Base-by-base conservation (phyloP, 148 eudicot genomes). In the Simmondsia chinensis region DNA sequence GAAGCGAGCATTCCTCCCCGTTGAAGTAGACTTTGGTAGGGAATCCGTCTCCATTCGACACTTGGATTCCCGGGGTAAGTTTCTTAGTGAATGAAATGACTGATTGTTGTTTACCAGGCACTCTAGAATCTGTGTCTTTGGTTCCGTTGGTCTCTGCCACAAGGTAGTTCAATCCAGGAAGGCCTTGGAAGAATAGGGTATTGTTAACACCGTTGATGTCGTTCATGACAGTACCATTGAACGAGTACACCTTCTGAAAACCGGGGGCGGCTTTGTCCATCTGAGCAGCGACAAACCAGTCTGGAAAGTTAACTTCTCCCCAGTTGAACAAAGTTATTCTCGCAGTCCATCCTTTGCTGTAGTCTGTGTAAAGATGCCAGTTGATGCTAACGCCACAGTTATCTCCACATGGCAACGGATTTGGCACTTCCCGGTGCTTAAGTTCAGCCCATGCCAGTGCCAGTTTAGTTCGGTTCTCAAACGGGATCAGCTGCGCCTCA, bases 351-450 rank as follows among this genome's bases (percentile, higher is more conserved):
- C 94, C 88, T 11, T 57, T 59, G 18, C 41, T 51, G 60, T 48
- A 83, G 48, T 83, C 88, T 0, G 84, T 59, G 34, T 59, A 43
- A 6, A 83, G 11, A 50, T 83, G 94, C 88, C 94, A 84, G 33
- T 91, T 91, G 42, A 91, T 42, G 64, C 83, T 81, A 3, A 91
- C 94, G 9, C 97, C 97, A 39, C 97, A 91, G 53, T 85, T 78
- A 32, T 91, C 97, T 0, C 77, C 63, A 34, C 97, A 91, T 0
- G 97, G 97, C 51, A 79, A 44, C 2, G 88, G 85, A 30, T 79
- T 74, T 9, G 95, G 68, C n/a, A 64, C 55, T 0, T 73, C 50
- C 11, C 61, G 53, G 56, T 79, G 95, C 38, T 91, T 77, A 1
- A 91, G 27, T 1, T 45, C 17, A 10, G 97, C 93, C 97, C 97